These are phyloP conservation scores for Boechera divaricarpa DNA, from an alignment of 345 rosid genomes.

Conservation along the genomic window DNA sequence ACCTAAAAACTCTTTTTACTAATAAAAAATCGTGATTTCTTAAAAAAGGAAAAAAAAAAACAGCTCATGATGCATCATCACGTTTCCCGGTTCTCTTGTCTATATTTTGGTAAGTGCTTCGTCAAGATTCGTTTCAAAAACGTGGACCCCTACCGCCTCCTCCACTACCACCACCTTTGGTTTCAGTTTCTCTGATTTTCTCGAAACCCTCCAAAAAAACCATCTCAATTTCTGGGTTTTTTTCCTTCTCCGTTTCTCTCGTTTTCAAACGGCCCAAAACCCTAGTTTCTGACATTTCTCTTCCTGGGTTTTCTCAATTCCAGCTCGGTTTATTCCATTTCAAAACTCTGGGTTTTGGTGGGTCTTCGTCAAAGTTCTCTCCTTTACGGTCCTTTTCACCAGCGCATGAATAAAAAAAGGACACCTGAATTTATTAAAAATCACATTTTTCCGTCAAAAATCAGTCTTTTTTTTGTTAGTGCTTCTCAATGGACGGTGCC, in stretches of 20 bases:
- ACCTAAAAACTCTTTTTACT: neutral
- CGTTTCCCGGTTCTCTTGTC: conserved; percentile 18
- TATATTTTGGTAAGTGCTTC: conserved; percentile 3
- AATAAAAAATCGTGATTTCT: conserved; percentile 5
- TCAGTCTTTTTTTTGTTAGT: neutral
- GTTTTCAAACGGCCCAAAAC: neutral
- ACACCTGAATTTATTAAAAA: conserved; percentile 9
- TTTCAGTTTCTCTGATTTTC: conserved; percentile 30
- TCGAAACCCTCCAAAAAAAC: conserved; percentile 2
- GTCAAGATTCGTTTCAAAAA: conserved; percentile 38
- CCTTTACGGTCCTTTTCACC: conserved; percentile 36
- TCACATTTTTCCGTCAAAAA: conserved; percentile 14
- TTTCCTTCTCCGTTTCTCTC: conserved; percentile 9
- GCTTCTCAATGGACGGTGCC: conserved; percentile 37
- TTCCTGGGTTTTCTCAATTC: conserved; percentile 16
- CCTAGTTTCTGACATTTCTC: conserved; percentile 8
- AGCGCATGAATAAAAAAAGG: neutral
- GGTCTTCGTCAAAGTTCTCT: conserved; percentile 43
- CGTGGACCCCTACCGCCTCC: conserved; percentile 33
- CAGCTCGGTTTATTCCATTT: neutral
- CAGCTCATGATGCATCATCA: conserved; percentile 31
- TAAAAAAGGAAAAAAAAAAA: neutral
- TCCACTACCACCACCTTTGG: conserved; percentile 23
- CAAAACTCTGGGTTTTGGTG: conserved; percentile 28
- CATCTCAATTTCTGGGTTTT: conserved; percentile 9